phyloP scores from a whole-genome alignment of 176 grass and related monocot genomes.

The Elaeis guineensis region DNA sequence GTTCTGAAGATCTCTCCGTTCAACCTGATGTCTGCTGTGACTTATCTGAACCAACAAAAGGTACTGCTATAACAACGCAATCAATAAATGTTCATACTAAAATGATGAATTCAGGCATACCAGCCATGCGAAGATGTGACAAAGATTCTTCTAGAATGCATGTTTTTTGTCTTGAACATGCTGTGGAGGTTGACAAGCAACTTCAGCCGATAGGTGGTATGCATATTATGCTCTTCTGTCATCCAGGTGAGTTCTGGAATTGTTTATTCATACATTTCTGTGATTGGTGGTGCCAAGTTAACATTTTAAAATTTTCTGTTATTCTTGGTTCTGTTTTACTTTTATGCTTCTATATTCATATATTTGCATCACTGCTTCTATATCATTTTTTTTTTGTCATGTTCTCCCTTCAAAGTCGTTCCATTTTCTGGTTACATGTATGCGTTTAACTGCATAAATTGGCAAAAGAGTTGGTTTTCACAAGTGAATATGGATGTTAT shows the following conservation, averaged over 20 bases:
- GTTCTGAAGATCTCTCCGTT: background rate
- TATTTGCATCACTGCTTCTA: too few relatives aligned
- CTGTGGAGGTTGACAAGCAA: slow-evolving; percentile 74
- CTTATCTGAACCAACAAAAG: background rate
- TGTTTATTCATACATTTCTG: background rate
- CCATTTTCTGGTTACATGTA: too few relatives aligned
- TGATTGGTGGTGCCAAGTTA: too few relatives aligned
- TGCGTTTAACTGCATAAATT: too few relatives aligned
- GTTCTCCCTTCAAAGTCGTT: too few relatives aligned
- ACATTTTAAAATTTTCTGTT: too few relatives aligned
- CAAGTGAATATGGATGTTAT: too few relatives aligned
- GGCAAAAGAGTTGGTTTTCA: too few relatives aligned
- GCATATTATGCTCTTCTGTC: slow-evolving; percentile 67
- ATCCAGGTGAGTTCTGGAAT: slow-evolving; percentile 56
- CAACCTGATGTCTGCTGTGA: slow-evolving; percentile 13
- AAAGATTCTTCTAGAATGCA: slow-evolving; percentile 97
- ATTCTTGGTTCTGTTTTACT: too few relatives aligned
- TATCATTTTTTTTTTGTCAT: too few relatives aligned
- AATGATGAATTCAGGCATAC: slow-evolving; percentile 21
- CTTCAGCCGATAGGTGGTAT: slow-evolving; percentile 64
- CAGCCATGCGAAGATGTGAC: slow-evolving; percentile 35
- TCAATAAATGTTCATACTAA: slow-evolving; percentile 15
- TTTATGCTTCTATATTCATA: too few relatives aligned
- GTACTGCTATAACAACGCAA: background rate
- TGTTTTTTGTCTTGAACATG: slow-evolving; percentile 96